Evolutionary conservation across 2,329 filamentous ascomycete species (phyloP).

Genomic region (Neonectria sp.): DNA sequence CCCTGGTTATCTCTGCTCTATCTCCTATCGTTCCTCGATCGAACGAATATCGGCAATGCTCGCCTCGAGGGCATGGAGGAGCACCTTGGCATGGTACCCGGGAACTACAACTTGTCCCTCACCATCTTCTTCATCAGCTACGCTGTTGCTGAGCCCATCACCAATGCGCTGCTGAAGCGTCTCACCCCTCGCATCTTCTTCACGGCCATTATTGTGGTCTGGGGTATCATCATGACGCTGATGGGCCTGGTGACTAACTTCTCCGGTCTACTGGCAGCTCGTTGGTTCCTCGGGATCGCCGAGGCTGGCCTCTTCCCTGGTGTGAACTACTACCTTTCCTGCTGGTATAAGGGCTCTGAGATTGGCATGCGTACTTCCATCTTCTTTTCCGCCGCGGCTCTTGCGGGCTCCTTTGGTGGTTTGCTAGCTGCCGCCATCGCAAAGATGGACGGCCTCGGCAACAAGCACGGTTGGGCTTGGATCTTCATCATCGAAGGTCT

Average conservation of each 20-base stretch:
- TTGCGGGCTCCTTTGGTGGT: slow-evolving; percentile 82
- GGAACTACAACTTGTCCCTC: slow-evolving; percentile 72
- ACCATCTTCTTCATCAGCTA: slow-evolving; percentile 82
- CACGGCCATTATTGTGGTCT: slow-evolving; percentile 76
- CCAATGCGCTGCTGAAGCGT: slow-evolving; percentile 76
- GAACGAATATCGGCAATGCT: slow-evolving; percentile 67
- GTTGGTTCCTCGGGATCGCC: slow-evolving; percentile 74
- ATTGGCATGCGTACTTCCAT: slow-evolving; percentile 80
- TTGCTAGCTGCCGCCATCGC: slow-evolving; percentile 78
- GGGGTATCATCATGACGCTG: slow-evolving; percentile 61
- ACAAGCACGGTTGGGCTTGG: slow-evolving; percentile 70
- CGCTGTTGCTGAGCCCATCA: slow-evolving; percentile 74
- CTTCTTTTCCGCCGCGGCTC: slow-evolving; percentile 84
- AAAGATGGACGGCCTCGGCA: slow-evolving; percentile 73
- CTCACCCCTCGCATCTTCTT: slow-evolving; percentile 74
- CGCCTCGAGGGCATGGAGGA: slow-evolving; percentile 43
- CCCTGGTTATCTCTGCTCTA: slow-evolving; percentile 72
- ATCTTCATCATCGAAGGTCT: slow-evolving; percentile 79
- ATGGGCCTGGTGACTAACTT: slow-evolving; percentile 65
- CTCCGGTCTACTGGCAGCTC: slow-evolving; percentile 61
- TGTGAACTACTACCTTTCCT: slow-evolving; percentile 78
- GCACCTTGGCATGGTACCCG: slow-evolving; percentile 38
- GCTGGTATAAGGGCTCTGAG: slow-evolving; percentile 84
- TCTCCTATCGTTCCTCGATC: slow-evolving; percentile 64
- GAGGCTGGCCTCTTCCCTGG: slow-evolving; percentile 78